Evolutionary conservation across 768 basidiomycete species (phyloP), one percentile per base, ranked within the genome.

Genomic region (Gautieria morchelliformis): DNA sequence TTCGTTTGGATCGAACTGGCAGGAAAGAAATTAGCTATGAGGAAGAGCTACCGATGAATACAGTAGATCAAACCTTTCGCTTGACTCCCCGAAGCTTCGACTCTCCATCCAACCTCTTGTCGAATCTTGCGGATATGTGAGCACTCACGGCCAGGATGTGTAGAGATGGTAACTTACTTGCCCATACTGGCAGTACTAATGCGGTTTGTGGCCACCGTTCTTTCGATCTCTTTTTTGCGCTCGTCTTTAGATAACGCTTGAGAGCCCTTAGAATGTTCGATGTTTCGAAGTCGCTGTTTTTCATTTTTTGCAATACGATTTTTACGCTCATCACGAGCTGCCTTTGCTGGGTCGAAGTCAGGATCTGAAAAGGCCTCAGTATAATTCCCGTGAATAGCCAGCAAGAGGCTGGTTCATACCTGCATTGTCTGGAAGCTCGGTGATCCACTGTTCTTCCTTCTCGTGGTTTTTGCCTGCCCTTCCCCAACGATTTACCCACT

Each of bases 181-280:
- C 96, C 96, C 85, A 99, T 85, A 64, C 91, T 94, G 0, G 93
- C 96, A 0, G 96, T 99, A 60, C 93, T 93, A 30, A 76, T 73
- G 59, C 89, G 82, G 1, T 87, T 84, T 11, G 84, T 78, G 8
- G 89, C 82, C 24, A 96, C 74, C 1, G 87, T 85, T 58, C 78
- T 77, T 20, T 93, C 87, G 17, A 98, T 79, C 14, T 90, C 84
- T 14, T 67, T 63, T 71, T 92, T 91, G 22, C 89, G 82, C 48
- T 76, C 68, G 19, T 57, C 56, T 24, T 27, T 20, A 9, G 56
- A 35, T 49, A 41, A 46, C 5, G 71, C 63, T 41, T 58, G 55
- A 45, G 70, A 62, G 0, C 69, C 64, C 52, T 76, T 71, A 0
- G 84, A 77, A 33, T 83, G 83, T 22, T 84, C 80, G 8, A 81